Evolutionary conservation across 306 rosid genomes (phyloP).

Genomic region (Macrotyloma uniflorum): DNA sequence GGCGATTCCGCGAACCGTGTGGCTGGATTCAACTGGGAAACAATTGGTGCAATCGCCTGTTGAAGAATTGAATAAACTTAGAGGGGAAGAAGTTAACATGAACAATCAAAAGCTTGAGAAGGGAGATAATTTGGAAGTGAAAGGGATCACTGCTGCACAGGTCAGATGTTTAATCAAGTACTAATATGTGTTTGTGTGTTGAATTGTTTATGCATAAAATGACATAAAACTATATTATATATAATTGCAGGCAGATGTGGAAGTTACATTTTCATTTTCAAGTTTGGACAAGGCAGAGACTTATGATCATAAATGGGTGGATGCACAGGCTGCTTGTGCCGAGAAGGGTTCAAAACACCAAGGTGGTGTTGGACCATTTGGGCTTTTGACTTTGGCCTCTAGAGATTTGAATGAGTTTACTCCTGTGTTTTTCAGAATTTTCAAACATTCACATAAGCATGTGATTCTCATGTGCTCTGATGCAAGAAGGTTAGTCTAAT

Average conservation of each 20-base stretch:
- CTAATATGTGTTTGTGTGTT: neutral
- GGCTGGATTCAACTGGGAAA: slow-evolving; percentile 62
- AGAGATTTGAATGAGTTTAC: slow-evolving; percentile 66
- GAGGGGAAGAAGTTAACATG: slow-evolving; percentile 50
- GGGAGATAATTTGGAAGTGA: slow-evolving; percentile 52
- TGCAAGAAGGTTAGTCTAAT: slow-evolving; percentile 61
- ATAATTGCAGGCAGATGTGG: slow-evolving; percentile 75
- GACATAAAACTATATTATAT: neutral
- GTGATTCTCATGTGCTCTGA: slow-evolving; percentile 85
- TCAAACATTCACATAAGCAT: slow-evolving; percentile 58
- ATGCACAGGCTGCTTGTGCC: slow-evolving; percentile 62
- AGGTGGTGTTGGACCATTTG: slow-evolving; percentile 95
- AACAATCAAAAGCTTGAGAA: slow-evolving; percentile 39
- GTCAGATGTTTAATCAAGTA: slow-evolving; percentile 32
- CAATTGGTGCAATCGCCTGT: slow-evolving; percentile 75
- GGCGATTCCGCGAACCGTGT: slow-evolving; percentile 75
- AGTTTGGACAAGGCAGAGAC: slow-evolving; percentile 76
- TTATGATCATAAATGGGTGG: slow-evolving; percentile 72
- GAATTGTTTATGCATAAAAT: neutral
- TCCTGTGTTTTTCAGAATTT: slow-evolving; percentile 86
- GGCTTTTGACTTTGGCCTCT: slow-evolving; percentile 81
- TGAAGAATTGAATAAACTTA: slow-evolving; percentile 58
- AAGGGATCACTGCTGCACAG: slow-evolving; percentile 79
- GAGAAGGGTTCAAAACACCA: slow-evolving; percentile 52
- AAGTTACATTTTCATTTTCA: slow-evolving; percentile 63